Percentiles rank a stretch among this genome's conserved stretches.
Conservation (phyloP, 2,329 filamentous ascomycete species). For the Verticillium klebahnii region DNA sequence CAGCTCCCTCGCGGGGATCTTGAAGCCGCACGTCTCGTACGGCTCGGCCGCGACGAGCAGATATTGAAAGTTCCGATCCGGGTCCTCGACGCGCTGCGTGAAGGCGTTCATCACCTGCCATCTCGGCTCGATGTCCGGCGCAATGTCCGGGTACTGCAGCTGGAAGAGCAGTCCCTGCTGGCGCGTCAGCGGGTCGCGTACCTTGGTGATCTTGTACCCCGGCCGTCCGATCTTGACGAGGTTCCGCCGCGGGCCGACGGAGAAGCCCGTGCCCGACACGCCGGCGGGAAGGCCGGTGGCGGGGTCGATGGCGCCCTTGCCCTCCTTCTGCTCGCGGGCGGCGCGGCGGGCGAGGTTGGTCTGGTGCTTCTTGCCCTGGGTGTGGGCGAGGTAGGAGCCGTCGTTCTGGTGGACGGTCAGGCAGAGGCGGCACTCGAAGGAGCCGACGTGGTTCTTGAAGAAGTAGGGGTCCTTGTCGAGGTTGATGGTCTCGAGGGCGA, state of each 20-base stretch:
- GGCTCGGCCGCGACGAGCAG: slow-evolving; percentile 92
- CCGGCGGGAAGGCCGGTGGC: slow-evolving; percentile 68
- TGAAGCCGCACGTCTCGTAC: slow-evolving; percentile 96
- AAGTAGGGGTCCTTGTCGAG: slow-evolving; percentile 99
- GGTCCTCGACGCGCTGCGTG: slow-evolving; percentile 91
- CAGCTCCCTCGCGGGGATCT: slow-evolving; percentile 88
- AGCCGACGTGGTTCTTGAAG: slow-evolving; percentile 99
- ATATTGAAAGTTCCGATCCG: slow-evolving; percentile 93
- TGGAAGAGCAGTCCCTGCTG: slow-evolving; percentile 95
- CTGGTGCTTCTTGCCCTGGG: slow-evolving; percentile 97
- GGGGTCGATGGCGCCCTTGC: slow-evolving; percentile 64
- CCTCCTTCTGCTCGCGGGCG: slow-evolving; percentile 91
- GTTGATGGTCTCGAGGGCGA: slow-evolving; percentile 97
- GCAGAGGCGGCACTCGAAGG: slow-evolving; percentile 95
- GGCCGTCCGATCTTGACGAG: slow-evolving; percentile 92
- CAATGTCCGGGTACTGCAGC: slow-evolving; percentile 90
- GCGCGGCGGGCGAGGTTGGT: slow-evolving; percentile 94
- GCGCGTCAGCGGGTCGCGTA: slow-evolving; percentile 79
- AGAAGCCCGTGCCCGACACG: slow-evolving; percentile 66
- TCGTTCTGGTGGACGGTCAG: slow-evolving; percentile 98
- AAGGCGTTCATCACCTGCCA: slow-evolving; percentile 98
- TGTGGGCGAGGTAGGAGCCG: slow-evolving; percentile 97
- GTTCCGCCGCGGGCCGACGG: slow-evolving; percentile 63
- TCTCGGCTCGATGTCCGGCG: slow-evolving; percentile 67
- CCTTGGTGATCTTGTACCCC: slow-evolving; percentile 97